Conservation (phyloP, 176 grass and related monocot genomes). For the maize (Zea mays) region Zm-B73-REFERENCE-NAM-5.0 NC_050096.1:11305501-11306000, state of each 20-base stretch:
- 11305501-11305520: slow-evolving; percentile 22
- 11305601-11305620: slow-evolving; percentile 86
- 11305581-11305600: slow-evolving; percentile 63
- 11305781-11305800: slow-evolving; percentile 54
- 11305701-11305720: slow-evolving; percentile 87
- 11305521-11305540: slow-evolving; percentile 40
- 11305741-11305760: slow-evolving; percentile 44
- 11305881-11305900: slow-evolving; percentile 79
- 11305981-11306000: slow-evolving; percentile 55
- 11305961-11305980: slow-evolving; percentile 80
- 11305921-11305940: slow-evolving; percentile 59
- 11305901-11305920: slow-evolving; percentile 59
- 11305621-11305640: slow-evolving; percentile 82
- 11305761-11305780: slow-evolving; percentile 53
- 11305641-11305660: slow-evolving; percentile 80
- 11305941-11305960: slow-evolving; percentile 36
- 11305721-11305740: slow-evolving; percentile 82
- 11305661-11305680: slow-evolving; percentile 82
- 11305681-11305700: slow-evolving; percentile 65
- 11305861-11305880: slow-evolving; percentile 72
- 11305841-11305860: slow-evolving; percentile 80
- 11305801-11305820: slow-evolving; percentile 76
- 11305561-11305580: slow-evolving; percentile 47
- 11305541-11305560: slow-evolving; percentile 50
- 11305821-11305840: slow-evolving; percentile 78